A percentile compares a stretch with the other conserved stretches of the same genome.
Conservation (phyloP, 768 basidiomycete genomes). For the Pleurotus eryngii region DNA sequence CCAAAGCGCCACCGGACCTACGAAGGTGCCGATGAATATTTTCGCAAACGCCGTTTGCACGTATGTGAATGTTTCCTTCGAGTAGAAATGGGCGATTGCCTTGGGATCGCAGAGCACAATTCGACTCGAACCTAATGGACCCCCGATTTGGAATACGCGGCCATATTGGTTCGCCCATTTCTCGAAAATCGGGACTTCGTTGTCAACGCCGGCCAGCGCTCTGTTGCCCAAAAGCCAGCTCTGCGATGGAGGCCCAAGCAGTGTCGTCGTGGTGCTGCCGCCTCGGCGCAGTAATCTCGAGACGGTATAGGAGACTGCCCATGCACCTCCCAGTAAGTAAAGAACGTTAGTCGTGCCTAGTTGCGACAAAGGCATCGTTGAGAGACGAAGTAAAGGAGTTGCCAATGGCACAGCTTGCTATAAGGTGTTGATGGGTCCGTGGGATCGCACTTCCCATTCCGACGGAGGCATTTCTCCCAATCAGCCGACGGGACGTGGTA, state of each 20-base stretch:
- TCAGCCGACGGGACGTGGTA: not conserved
- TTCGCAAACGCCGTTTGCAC: slow-evolving; percentile 32
- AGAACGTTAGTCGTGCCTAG: not conserved
- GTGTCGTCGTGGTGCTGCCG: slow-evolving; percentile 23
- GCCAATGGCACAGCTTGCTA: not conserved
- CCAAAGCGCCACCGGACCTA: slow-evolving; percentile 15
- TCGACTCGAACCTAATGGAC: slow-evolving; percentile 26
- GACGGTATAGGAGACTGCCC: not conserved
- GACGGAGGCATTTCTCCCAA: not conserved
- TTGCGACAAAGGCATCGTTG: not conserved
- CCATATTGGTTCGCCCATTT: slow-evolving; percentile 49
- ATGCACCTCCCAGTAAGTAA: not conserved
- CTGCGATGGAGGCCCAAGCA: slow-evolving; percentile 39
- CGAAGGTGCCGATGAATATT: slow-evolving; percentile 35
- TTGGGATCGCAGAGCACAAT: slow-evolving; percentile 45
- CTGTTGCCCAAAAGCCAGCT: slow-evolving; percentile 41
- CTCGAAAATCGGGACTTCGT: slow-evolving; percentile 34
- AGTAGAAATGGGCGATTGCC: slow-evolving; percentile 48
- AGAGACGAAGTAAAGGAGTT: not conserved
- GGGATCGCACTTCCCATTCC: not conserved
- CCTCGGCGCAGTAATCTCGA: not conserved
- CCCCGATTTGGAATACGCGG: slow-evolving; percentile 38
- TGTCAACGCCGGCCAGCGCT: slow-evolving; percentile 23
- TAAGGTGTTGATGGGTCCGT: not conserved
- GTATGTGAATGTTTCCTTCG: slow-evolving; percentile 48